phyloP scores from a whole-genome alignment of 2,329 filamentous ascomycete species.

The Neopestalotiopsis sp. region DNA sequence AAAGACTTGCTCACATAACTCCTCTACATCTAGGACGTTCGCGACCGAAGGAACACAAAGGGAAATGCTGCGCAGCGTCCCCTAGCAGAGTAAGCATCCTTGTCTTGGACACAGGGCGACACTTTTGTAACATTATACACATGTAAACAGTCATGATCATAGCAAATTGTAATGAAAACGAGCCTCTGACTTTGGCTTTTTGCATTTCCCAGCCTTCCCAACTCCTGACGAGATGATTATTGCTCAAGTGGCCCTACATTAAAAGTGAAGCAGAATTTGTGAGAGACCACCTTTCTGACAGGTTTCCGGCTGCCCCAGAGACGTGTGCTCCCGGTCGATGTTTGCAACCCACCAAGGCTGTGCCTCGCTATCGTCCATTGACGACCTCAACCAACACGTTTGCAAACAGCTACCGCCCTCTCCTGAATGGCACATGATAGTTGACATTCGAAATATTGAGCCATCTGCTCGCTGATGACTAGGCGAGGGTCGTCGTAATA shows the following conservation, averaged over 20 bases:
- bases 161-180: not conserved
- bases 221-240: slow-evolving; percentile 5
- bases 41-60: not conserved
- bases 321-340: not conserved
- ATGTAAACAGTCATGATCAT: not conserved
- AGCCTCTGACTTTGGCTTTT: slow-evolving; percentile 5
- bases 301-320: not conserved
- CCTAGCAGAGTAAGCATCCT: not conserved
- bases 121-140: not conserved
- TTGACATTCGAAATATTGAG: not conserved
- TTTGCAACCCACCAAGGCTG: not conserved
- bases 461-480: not conserved
- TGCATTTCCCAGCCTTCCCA: not conserved
- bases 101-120: not conserved
- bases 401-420: not conserved
- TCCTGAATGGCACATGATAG: not conserved
- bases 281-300: not conserved
- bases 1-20: not conserved
- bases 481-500: not conserved
- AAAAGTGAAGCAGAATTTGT: not conserved
- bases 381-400: not conserved
- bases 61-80: not conserved
- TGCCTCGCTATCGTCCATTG: not conserved
- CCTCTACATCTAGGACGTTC: not conserved
- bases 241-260: not conserved